A percentile compares a stretch with the other conserved stretches of the same genome.
Conservation (phyloP, 2,329 filamentous ascomycete genomes). For the Fusarium lyarnte region DNA sequence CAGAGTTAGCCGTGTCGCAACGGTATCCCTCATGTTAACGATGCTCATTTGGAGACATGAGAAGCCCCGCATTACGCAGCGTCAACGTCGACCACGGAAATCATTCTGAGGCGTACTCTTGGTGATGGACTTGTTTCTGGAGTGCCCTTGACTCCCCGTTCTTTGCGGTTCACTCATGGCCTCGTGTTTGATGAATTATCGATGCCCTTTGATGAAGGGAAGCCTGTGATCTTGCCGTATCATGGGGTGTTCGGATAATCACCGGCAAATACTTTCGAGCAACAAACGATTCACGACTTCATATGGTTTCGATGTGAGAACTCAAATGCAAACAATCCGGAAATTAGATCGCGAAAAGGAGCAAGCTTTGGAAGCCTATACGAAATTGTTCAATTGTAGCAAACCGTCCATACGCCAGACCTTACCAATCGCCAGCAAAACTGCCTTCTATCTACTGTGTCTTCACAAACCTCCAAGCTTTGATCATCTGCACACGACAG, state of each 20-base stretch:
- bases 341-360: not conserved
- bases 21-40: not conserved
- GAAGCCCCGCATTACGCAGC: not conserved
- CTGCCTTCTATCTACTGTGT: not conserved
- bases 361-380: no score
- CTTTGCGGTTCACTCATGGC: conserved; percentile 46
- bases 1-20: conserved; percentile 29
- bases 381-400: not conserved
- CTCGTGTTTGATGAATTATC: conserved; percentile 7
- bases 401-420: not conserved
- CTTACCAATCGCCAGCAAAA: not conserved
- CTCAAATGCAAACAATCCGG: not conserved
- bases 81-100: not conserved
- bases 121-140: conserved; percentile 51
- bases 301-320: not conserved
- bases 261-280: conserved; percentile 17
- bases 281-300: not conserved
- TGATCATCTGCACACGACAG: not conserved
- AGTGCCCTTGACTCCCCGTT: conserved; percentile 46
- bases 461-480: not conserved
- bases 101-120: conserved; percentile 45
- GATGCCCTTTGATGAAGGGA: conserved; percentile 9
- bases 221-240: conserved; percentile 15
- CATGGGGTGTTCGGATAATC: conserved; percentile 37
- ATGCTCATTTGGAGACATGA: not conserved